Conservation (phyloP, 345 rosid species). For the Aurinia saxatilis region DNA sequence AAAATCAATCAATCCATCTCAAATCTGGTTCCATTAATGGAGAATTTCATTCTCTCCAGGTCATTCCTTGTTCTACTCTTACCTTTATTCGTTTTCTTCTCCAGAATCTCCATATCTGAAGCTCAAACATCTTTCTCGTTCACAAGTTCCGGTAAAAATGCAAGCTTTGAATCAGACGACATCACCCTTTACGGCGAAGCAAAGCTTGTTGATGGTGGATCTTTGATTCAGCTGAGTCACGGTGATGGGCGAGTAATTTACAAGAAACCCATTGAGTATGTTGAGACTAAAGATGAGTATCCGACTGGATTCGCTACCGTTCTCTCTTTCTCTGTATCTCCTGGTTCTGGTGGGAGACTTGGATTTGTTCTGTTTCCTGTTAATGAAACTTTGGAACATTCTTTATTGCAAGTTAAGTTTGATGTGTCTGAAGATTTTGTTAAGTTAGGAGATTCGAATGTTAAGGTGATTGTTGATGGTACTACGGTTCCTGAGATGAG, state of each 20-base stretch:
- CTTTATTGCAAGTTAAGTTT: conserved; percentile 43
- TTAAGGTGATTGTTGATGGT: conserved; percentile 47
- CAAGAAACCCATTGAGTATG: conserved; percentile 59
- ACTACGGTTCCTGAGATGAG: conserved; percentile 33
- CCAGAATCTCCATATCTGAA: conserved; percentile 34
- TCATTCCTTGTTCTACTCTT: conserved; percentile 27
- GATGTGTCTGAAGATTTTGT: conserved; percentile 31
- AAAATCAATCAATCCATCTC: conserved; percentile 33
- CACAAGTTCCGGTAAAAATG: conserved; percentile 37
- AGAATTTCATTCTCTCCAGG: conserved; percentile 27
- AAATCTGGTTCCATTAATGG: conserved; percentile 40
- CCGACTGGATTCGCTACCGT: conserved; percentile 50
- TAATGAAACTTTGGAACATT: conserved; percentile 16
- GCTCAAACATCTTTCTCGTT: conserved; percentile 43
- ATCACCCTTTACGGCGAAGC: conserved; percentile 65
- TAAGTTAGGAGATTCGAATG: conserved; percentile 36
- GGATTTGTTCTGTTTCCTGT: conserved; percentile 61
- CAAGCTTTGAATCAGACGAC: conserved; percentile 39
- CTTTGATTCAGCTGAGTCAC: conserved; percentile 51
- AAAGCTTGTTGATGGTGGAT: conserved; percentile 36
- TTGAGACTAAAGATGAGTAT: conserved; percentile 39
- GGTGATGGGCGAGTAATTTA: conserved; percentile 54
- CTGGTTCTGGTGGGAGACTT: conserved; percentile 44
- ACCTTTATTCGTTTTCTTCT: conserved; percentile 28
- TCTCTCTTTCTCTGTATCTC: conserved; percentile 56